A percentile compares a stretch with the other conserved stretches of the same genome.
Evolutionary conservation across 345 rosid genomes (phyloP).

Genomic region (Garcia nutans): DNA sequence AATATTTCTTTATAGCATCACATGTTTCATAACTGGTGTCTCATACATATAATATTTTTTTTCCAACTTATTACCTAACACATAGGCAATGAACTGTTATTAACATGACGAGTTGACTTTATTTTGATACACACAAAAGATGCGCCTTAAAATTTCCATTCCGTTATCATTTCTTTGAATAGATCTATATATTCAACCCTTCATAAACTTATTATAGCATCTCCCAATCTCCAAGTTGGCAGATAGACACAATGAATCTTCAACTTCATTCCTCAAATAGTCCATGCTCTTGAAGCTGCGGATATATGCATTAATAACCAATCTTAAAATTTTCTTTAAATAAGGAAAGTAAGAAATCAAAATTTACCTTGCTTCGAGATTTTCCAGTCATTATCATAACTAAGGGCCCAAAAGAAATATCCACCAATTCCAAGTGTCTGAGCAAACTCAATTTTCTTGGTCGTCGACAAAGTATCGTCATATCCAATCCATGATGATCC

Average conservation of each 20-base stretch:
- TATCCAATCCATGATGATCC: conserved; percentile 46
- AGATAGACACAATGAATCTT: not conserved
- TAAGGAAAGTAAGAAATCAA: not conserved
- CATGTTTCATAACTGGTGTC: too few species aligned
- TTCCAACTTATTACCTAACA: too few species aligned
- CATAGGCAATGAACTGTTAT: too few species aligned
- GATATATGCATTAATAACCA: not conserved
- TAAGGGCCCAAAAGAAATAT: conserved; percentile 74
- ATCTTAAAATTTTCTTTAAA: not conserved
- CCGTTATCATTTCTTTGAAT: too few species aligned
- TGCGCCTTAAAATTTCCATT: too few species aligned
- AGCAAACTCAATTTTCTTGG: conserved; percentile 49
- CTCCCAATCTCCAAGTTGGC: not conserved
- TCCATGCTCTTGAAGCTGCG: conserved; percentile 22
- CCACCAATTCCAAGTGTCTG: conserved; percentile 54
- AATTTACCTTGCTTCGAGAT: conserved; percentile 46
- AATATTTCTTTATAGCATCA: too few species aligned
- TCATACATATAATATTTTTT: too few species aligned
- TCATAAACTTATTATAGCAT: too few species aligned
- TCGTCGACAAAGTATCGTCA: conserved; percentile 47
- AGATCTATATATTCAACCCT: too few species aligned
- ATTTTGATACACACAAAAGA: too few species aligned
- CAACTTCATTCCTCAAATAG: not conserved
- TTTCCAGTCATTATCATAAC: conserved; percentile 50
- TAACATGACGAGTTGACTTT: too few species aligned